These are phyloP conservation scores for Geranomyces variabilis DNA, from an alignment of 192 early-diverging fungal genomes.

Conservation along the genomic window DNA sequence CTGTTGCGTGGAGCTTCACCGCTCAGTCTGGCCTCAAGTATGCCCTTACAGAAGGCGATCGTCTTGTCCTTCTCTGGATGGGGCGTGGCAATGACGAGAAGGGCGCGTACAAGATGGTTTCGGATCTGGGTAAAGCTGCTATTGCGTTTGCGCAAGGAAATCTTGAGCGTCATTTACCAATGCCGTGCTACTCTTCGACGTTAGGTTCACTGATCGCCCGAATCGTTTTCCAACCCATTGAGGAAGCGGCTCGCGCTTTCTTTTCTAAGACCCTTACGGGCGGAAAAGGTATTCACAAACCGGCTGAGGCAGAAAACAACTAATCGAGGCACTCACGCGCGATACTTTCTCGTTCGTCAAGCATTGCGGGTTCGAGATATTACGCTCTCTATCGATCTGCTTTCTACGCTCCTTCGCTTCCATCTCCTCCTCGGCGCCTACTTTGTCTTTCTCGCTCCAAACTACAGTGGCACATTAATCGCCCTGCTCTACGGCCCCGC, in stretches of 20 bases:
- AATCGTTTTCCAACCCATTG: slow-evolving; percentile 90
- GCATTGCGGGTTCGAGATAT: not conserved
- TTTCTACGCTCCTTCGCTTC: slow-evolving; percentile 48
- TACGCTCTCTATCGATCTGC: slow-evolving; percentile 16
- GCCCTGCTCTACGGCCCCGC: slow-evolving; percentile 58
- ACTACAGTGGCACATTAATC: slow-evolving; percentile 75
- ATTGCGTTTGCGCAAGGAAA: not conserved
- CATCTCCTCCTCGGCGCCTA: slow-evolving; percentile 75
- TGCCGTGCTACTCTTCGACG: not conserved
- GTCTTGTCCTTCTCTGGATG: slow-evolving; percentile 66
- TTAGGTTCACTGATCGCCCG: slow-evolving; percentile 84
- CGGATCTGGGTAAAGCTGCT: slow-evolving; percentile 41
- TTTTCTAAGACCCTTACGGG: slow-evolving; percentile 72
- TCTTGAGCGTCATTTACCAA: slow-evolving; percentile 4
- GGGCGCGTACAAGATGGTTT: slow-evolving; percentile 41
- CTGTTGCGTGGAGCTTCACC: slow-evolving; percentile 76
- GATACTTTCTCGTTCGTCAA: no score
- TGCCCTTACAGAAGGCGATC: slow-evolving; percentile 94
- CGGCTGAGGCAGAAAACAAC: no score
- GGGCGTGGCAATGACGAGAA: slow-evolving; percentile 33
- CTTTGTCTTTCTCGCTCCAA: slow-evolving; percentile 82
- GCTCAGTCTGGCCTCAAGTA: slow-evolving; percentile 92
- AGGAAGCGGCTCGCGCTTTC: slow-evolving; percentile 84
- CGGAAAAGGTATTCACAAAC: not conserved
- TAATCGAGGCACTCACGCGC: no score